Evolutionary conservation across 805 yeast species (phyloP).

Genomic region (Teunomyces kruisii): DNA sequence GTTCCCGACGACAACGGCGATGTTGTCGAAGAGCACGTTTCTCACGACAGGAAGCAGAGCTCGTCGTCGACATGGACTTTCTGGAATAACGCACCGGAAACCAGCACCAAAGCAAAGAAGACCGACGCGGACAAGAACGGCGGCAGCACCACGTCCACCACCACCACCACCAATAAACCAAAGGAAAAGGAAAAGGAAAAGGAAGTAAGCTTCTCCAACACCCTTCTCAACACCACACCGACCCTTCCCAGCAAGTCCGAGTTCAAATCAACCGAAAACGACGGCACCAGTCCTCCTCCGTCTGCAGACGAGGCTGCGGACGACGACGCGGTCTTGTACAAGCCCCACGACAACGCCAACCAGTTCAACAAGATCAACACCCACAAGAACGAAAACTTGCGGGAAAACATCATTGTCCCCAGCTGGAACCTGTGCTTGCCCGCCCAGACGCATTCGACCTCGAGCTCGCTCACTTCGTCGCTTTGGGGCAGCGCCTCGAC

Average conservation of each 20-base stretch:
- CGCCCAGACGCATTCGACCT: constrained; percentile 17
- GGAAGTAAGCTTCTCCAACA: constrained; percentile 20
- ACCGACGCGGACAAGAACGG: neutral
- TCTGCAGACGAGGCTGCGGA: constrained; percentile 6
- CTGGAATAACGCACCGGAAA: constrained; percentile 23
- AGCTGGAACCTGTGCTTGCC: constrained; percentile 42
- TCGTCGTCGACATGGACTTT: constrained; percentile 30
- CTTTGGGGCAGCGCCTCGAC: constrained; percentile 28
- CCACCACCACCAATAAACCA: too few relatives aligned
- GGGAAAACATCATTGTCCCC: constrained; percentile 42
- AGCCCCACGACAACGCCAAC: constrained; percentile 40
- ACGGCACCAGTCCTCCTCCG: constrained; percentile 4
- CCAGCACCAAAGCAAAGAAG: constrained; percentile 7
- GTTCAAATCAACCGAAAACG: neutral
- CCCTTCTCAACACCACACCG: constrained; percentile 33
- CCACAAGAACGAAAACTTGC: constrained; percentile 43
- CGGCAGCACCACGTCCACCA: constrained; percentile 2
- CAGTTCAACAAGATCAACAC: constrained; percentile 44
- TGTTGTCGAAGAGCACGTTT: constrained; percentile 32
- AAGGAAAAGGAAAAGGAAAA: too few relatives aligned
- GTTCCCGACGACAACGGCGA: constrained; percentile 27
- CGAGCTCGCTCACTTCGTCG: constrained; percentile 16
- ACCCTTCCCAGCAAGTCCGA: constrained; percentile 10
- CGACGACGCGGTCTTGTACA: constrained; percentile 46
- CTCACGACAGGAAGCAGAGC: constrained; percentile 21